These are phyloP conservation scores for Irpex rosettiformis DNA, from an alignment of 1,284 basidiomycete species.

Conservation along the genomic window DNA sequence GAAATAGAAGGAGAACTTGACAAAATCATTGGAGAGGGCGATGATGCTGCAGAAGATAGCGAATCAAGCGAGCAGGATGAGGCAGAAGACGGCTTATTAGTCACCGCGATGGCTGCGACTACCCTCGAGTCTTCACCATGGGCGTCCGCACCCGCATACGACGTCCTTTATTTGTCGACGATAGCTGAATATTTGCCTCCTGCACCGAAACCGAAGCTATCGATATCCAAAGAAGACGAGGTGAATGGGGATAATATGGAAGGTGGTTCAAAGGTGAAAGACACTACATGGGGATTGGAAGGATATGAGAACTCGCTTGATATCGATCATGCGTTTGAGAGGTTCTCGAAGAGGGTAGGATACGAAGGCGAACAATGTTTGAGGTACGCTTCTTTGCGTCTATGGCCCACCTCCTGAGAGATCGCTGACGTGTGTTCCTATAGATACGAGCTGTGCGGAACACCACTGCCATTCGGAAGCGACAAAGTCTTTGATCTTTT, in stretches of 20 bases:
- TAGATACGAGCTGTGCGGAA: constrained; percentile 76
- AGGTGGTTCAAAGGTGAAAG: constrained; percentile 38
- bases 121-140: constrained; percentile 60
- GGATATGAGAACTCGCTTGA: constrained; percentile 75
- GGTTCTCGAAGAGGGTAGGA: constrained; percentile 68
- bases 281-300: constrained; percentile 59
- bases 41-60: constrained; percentile 10
- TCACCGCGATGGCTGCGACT: constrained; percentile 56
- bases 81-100: constrained; percentile 33
- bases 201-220: constrained; percentile 44
- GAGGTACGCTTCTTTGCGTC: constrained; percentile 57
- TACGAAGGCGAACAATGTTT: constrained; percentile 75
- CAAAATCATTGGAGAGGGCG: constrained; percentile 14
- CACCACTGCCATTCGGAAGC: constrained; percentile 70
- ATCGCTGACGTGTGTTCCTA: neutral
- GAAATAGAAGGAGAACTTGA: constrained; percentile 12
- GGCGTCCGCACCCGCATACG: constrained; percentile 58
- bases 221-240: constrained; percentile 35
- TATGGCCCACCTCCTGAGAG: no score
- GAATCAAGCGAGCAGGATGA: constrained; percentile 12
- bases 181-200: constrained; percentile 64
- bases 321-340: constrained; percentile 74
- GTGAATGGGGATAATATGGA: constrained; percentile 40
- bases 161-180: constrained; percentile 72
- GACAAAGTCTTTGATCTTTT: constrained; percentile 65